Base-by-base conservation (phyloP, 2,329 filamentous ascomycete species). In the Pseudopyricularia cyperi region DNA sequence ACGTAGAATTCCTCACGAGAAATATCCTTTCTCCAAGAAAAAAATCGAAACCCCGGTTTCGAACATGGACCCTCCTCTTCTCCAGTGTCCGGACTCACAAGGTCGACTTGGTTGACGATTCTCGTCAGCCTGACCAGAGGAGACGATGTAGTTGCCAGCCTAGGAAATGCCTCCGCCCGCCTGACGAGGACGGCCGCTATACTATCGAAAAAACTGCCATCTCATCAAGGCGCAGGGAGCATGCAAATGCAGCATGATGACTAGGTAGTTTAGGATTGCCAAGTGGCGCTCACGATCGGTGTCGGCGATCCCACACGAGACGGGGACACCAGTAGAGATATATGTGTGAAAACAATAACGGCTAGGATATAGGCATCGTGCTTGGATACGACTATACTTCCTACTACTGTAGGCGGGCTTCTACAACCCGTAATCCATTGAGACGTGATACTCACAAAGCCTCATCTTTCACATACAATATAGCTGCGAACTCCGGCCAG, bases 281-380 rank as follows among this genome's bases (percentile, higher is more conserved):
- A 2, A 11, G 24, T 32, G 1, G 17, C 12, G 17, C 15, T 30
- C 14, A 30, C 30, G n/a, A 19, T 12, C 26, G 14, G 48, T n/a
- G n/a, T 7, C 39, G 68, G 64, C n/a, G n/a, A n/a, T n/a, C 68
- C 80, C 63, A 76, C 80, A 54, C 72, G 76, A 1, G 80, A 83
- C 60, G 80, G 78, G 52, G 80, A 80, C 6, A 75, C 72, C 39
- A 69, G 83, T 56, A 75, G 77, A 47, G 83, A 83, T 61, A 68
- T 84, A 22, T 83, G 77, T 63, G 74, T 83, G 58, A 76, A 76
- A 55, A 82, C 63, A 79, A 78, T 58, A 69, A 79, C 52, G 79
- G 79, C 52, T 67, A 77, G 19, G 74, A 80, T 58, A 72, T 82
- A 49, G 80, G 83, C 55, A 73, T 83, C 34, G 79, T 84, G 2